phyloP scores from a whole-genome alignment of 441 rosid genomes.

The Populus hybrid region DNA sequence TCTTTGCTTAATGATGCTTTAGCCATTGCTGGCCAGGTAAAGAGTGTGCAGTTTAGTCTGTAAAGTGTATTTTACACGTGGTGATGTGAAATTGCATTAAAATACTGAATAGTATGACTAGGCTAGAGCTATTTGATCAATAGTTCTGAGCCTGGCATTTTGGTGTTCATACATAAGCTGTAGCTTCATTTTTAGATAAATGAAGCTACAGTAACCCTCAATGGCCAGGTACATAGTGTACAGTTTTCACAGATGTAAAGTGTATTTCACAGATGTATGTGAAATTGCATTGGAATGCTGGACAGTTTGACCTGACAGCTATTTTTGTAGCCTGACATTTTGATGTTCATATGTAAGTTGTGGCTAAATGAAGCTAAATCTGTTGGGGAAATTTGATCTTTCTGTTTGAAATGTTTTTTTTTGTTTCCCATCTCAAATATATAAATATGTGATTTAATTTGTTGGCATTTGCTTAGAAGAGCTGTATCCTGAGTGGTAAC shows the following conservation, averaged over 20 bases:
- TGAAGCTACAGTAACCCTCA: not conserved
- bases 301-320: not conserved
- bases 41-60: conserved; percentile 1
- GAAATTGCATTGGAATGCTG: not conserved
- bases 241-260: not conserved
- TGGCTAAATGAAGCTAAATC: conserved; percentile 6
- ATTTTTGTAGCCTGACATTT: not conserved
- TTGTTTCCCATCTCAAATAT: not conserved
- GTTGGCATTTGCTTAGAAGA: not conserved
- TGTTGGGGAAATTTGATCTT: not conserved
- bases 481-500: not conserved
- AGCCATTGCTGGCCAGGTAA: conserved; percentile 96
- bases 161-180: not conserved
- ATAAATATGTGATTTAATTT: not conserved
- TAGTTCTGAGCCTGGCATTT: not conserved
- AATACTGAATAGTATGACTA: not conserved
- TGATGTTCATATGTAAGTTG: not conserved
- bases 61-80: conserved; percentile 6
- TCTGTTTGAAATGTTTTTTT: not conserved
- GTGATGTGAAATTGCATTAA: not conserved
- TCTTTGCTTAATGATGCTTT: conserved; percentile 94
- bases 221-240: not conserved
- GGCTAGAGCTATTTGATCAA: not conserved
- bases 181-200: not conserved
- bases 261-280: not conserved